These are phyloP conservation scores for Viridothelium virens DNA, from an alignment of 495 filamentous ascomycete species.

Conservation along the genomic window DNA sequence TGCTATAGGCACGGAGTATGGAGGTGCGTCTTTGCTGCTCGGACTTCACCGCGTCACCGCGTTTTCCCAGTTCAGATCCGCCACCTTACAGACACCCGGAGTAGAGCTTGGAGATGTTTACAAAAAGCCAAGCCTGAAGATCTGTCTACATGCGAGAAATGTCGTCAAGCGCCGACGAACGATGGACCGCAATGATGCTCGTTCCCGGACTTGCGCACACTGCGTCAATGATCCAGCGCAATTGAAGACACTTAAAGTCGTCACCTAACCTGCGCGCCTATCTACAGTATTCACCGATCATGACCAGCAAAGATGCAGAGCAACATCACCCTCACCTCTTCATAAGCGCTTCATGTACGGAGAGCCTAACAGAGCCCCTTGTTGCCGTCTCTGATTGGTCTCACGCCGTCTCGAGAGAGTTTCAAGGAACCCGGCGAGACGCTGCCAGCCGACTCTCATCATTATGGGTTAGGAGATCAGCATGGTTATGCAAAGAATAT, in stretches of 20 bases:
- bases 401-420: constrained; percentile 1
- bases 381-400: neutral
- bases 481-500: constrained; percentile 8
- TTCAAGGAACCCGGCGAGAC: constrained; percentile 7
- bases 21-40: neutral
- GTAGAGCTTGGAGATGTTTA: neutral
- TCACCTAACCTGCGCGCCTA: too few species aligned
- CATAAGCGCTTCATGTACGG: neutral
- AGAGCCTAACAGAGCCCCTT: neutral
- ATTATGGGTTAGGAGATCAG: neutral
- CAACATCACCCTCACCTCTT: neutral
- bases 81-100: neutral
- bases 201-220: too few species aligned
- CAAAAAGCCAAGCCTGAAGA: neutral
- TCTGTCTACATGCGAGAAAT: too few species aligned
- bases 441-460: neutral
- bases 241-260: too few species aligned
- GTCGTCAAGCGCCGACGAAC: too few species aligned
- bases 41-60: neutral
- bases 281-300: neutral
- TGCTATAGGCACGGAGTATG: too few species aligned
- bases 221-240: too few species aligned
- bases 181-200: too few species aligned
- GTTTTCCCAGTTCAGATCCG: neutral
- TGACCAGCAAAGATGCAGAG: neutral